Evolutionary conservation across 495 filamentous ascomycete species (phyloP).

Genomic region (Aeminium ludgeri): DNA sequence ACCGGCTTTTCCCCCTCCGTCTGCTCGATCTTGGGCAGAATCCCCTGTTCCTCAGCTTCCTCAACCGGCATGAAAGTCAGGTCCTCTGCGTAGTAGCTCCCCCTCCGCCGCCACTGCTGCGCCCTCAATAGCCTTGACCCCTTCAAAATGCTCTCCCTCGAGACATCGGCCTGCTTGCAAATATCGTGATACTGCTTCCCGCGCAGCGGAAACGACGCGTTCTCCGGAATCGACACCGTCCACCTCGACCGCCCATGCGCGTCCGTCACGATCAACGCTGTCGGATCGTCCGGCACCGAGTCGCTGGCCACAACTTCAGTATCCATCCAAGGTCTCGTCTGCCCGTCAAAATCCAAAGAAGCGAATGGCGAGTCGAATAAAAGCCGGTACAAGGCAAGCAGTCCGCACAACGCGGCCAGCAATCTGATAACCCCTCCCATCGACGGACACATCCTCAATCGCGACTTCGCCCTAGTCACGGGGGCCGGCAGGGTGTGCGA

Average conservation of each 20-base stretch:
- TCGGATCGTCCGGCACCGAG: constrained; percentile 41
- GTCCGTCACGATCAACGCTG: constrained; percentile 42
- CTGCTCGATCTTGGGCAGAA: constrained; percentile 29
- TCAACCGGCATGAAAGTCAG: constrained; percentile 48
- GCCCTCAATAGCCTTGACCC: constrained; percentile 27
- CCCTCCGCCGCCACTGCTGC: constrained; percentile 17
- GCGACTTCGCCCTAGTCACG: constrained; percentile 22
- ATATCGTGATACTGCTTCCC: constrained; percentile 42
- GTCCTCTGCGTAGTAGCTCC: constrained; percentile 39
- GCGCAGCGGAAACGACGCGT: constrained; percentile 39
- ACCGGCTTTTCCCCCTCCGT: constrained; percentile 27
- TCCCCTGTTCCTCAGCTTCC: constrained; percentile 40
- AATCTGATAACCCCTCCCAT: too few relatives aligned
- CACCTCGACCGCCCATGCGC: constrained; percentile 40
- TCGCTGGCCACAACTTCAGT: too few relatives aligned
- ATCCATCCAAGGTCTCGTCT: too few relatives aligned
- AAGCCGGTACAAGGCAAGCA: neutral
- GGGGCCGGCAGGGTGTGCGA: constrained; percentile 49
- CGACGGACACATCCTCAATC: too few relatives aligned
- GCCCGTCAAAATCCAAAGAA: too few relatives aligned
- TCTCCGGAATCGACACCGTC: constrained; percentile 52
- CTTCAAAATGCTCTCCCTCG: constrained; percentile 22
- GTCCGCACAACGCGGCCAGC: neutral
- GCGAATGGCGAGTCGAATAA: too few relatives aligned
- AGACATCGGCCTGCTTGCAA: constrained; percentile 39